phyloP scores from a whole-genome alignment of 2,329 filamentous ascomycete species.

The Tolypocladium paradoxum region DNA sequence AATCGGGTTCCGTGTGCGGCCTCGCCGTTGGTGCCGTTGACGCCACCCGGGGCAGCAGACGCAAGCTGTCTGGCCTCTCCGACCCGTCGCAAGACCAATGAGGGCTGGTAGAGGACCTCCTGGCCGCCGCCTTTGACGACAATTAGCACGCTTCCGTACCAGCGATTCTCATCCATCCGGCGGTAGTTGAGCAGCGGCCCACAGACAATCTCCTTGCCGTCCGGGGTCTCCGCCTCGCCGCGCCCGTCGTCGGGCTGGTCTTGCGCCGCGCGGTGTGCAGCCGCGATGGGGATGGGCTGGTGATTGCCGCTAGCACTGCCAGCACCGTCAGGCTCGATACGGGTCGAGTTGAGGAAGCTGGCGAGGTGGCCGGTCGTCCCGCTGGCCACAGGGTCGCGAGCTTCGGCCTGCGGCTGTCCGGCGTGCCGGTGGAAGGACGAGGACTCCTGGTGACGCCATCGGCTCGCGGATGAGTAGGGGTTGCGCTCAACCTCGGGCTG shows the following conservation, averaged over 20 bases:
- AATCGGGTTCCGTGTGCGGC: constrained; percentile 30
- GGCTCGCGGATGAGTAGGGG: constrained; percentile 44
- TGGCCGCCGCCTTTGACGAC: constrained; percentile 64
- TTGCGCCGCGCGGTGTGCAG: constrained; percentile 19
- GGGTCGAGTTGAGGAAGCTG: constrained; percentile 43
- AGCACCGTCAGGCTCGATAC: constrained; percentile 32
- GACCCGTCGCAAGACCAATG: constrained; percentile 41
- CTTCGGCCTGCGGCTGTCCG: constrained; percentile 14
- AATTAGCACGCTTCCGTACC: constrained; percentile 79
- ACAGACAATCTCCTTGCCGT: constrained; percentile 52
- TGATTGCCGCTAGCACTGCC: constrained; percentile 23
- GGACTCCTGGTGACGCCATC: constrained; percentile 56
- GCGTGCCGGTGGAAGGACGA: constrained; percentile 41
- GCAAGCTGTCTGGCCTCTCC: constrained; percentile 12
- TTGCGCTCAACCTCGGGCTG: constrained; percentile 26
- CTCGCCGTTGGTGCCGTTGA: constrained; percentile 17
- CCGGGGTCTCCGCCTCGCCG: constrained; percentile 16
- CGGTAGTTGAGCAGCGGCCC: constrained; percentile 72
- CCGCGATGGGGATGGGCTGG: constrained; percentile 39
- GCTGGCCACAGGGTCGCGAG: constrained; percentile 20
- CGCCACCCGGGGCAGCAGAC: constrained; percentile 10
- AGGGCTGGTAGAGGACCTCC: constrained; percentile 46
- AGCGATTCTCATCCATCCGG: constrained; percentile 59
- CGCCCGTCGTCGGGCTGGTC: constrained; percentile 10
- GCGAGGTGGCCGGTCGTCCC: constrained; percentile 40